phyloP scores from a whole-genome alignment of 1,139 yeast genomes.

The Hanseniaspora gamundiae region DNA sequence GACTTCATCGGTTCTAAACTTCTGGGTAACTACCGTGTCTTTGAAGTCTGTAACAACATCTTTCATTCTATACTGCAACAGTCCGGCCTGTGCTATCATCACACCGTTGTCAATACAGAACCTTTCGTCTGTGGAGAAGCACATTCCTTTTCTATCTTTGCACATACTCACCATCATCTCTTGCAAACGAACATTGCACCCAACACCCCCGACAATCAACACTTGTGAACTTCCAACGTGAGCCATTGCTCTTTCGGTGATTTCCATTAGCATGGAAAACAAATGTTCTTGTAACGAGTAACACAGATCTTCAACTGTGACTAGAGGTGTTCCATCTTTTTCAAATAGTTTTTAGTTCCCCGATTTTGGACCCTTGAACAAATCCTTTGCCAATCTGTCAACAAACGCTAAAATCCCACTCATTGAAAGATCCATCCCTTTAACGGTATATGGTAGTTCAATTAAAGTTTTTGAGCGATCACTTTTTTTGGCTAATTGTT shows the following conservation, averaged over 20 bases:
- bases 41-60: constrained; percentile 40
- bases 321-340: constrained; percentile 26
- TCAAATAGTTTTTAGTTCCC: constrained; percentile 27
- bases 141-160: constrained; percentile 63
- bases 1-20: constrained; percentile 90
- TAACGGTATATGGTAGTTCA: constrained; percentile 84
- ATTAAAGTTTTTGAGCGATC: constrained; percentile 42
- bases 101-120: constrained; percentile 96
- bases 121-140: constrained; percentile 90
- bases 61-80: constrained; percentile 78
- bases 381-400: constrained; percentile 66
- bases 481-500: constrained; percentile 71
- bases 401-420: constrained; percentile 84
- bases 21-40: constrained; percentile 81
- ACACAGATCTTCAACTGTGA: constrained; percentile 81
- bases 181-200: constrained; percentile 82
- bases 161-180: constrained; percentile 97
- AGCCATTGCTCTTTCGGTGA: constrained; percentile 97
- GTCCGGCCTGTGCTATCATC: constrained; percentile 98
- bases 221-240: constrained; percentile 88
- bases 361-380: constrained; percentile 39
- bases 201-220: constrained; percentile 94
- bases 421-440: constrained; percentile 97
- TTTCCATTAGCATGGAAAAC: constrained; percentile 94
- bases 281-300: constrained; percentile 85